Evolutionary conservation across 2,329 filamentous ascomycete genomes (phyloP), one percentile per base, ranked within the genome.

Genomic region (Trichophyton schoenleinii): DNA sequence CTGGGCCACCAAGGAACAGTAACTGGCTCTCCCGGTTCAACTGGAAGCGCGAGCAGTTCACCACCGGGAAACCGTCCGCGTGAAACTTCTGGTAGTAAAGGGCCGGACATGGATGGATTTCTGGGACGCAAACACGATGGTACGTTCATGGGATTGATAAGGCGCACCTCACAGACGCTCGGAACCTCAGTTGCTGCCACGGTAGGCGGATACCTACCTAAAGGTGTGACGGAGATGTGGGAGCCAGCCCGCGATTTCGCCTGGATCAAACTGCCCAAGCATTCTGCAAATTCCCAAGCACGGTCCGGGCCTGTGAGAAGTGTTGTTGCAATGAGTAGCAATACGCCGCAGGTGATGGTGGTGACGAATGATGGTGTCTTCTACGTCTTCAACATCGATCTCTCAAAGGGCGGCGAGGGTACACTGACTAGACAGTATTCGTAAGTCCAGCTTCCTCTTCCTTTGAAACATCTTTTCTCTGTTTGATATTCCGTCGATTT

Each of bases 311-410:
- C 89, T 0, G 74, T 95, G 46, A 81, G 88, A 66, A 96, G 90
- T 66, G 92, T 99, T n/a, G 94, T 99, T 49, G 92, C 94, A 7
- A 95, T 99, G 87, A 96, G 89, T 71, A 94, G 87, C 69, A 95
- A 86, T 71, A 91, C 88, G 28, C 94, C 94, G 0, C 91, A 97
- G 69, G 89, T 99, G 57, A 97, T 99, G 91, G 89, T 97, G 0
- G 91, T 96, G 13, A 99, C 94, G 0, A 96, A 88, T 68, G 94
- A 99, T 71, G 94, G 94, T 8, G 87, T 87, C 25, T 97, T 96
- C 70, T 96, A 94, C 68, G 87, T 97, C 34, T 99, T 92, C 75
- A 92, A 89, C 66, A 91, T 99, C 60, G 91, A 99, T 72, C 83
- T 99, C 78, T 91, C 95, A 68, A 88, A 89, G 64, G 94, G 94